phyloP scores from a whole-genome alignment of 495 filamentous ascomycete genomes.

The Coniosporium apollinis region DNA sequence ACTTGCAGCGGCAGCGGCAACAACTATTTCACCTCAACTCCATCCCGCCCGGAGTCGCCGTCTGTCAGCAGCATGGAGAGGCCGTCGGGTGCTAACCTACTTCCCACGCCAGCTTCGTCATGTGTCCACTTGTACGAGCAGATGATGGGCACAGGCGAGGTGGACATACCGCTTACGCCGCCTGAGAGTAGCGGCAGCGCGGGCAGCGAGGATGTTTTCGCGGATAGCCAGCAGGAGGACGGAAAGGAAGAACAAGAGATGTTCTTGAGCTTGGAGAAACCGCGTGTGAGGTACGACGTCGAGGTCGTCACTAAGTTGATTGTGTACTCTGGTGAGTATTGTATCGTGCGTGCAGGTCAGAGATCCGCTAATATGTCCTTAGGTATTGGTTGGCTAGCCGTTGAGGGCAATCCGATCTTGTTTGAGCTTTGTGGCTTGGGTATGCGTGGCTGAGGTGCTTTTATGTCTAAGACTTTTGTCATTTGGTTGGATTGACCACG shows the following conservation, averaged over 20 bases:
- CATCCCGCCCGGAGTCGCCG: too few relatives aligned
- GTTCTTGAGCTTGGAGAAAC: constrained; percentile 68
- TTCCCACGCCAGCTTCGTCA: constrained; percentile 22
- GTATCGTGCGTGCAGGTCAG: constrained; percentile 3
- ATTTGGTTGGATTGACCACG: too few relatives aligned
- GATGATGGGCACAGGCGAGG: constrained; percentile 49
- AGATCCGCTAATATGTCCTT: constrained; percentile 6
- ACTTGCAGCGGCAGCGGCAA: too few relatives aligned
- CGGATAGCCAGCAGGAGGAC: constrained; percentile 32
- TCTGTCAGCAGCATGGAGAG: neutral
- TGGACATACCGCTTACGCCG: constrained; percentile 3
- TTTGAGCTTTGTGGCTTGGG: constrained; percentile 54
- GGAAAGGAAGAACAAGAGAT: constrained; percentile 58
- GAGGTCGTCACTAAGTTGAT: constrained; percentile 94
- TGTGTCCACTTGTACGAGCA: constrained; percentile 46
- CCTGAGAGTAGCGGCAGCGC: neutral
- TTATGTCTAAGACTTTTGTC: too few relatives aligned
- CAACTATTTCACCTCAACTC: too few relatives aligned
- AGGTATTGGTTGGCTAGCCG: constrained; percentile 65
- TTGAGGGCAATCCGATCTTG: constrained; percentile 46
- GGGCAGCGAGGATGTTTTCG: neutral
- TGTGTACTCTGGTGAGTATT: constrained; percentile 79
- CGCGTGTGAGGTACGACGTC: constrained; percentile 87
- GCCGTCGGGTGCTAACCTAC: constrained; percentile 4
- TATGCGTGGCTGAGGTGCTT: constrained; percentile 4